Base-by-base conservation (phyloP, 139 green algal genomes). In the Coelastrella sp. region DNA sequence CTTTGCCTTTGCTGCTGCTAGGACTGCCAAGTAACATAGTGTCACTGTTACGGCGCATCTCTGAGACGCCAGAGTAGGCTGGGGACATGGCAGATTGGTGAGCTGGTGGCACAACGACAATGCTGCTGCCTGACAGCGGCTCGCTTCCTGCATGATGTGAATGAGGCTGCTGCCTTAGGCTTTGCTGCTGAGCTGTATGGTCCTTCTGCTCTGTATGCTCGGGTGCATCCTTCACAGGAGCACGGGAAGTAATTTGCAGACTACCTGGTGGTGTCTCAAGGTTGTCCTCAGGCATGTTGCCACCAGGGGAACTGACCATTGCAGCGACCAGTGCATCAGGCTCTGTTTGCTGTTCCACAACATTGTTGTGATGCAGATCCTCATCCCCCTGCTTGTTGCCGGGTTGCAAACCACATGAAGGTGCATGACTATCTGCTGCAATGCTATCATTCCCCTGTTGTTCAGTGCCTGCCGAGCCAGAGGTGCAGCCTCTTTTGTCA, bases 1-100 rank as follows among this genome's bases (percentile, higher is more conserved):
- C 67, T 27, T 51, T 68, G 73, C n/a, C 50, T 21, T 50, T 81
- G 73, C 73, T 68, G 50, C 48, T 81, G 48, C 73, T 51, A 13
- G 23, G 9, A n/a, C 67, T 51, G 4, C 34, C 35, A 17, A 34
- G 11, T 40, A 11, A 40, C 27, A 21, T 23, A n/a, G 27, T 30
- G 7, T 64, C 53, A 5, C 17, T 64, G 17, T 30, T 40, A 6
- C 27, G 30, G 5, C 17, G n/a, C 62, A 19, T 27, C 40, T 41
- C 27, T 4, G 30, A 69, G 27, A 30, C 6, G 15, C 6, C 19
- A 6, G 57, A 66, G 57, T 66, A 19, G 57, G 0, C 62, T 41
- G 62, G 27, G 53, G 21, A 64, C 53, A 64, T n/a, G 21, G 53
- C 19, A 9, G 53, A 64, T 21, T 32, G 19, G 1, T n/a, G 19